These are phyloP conservation scores for Podaxis sp. DNA, from an alignment of 768 basidiomycete species.

Conservation along the genomic window DNA sequence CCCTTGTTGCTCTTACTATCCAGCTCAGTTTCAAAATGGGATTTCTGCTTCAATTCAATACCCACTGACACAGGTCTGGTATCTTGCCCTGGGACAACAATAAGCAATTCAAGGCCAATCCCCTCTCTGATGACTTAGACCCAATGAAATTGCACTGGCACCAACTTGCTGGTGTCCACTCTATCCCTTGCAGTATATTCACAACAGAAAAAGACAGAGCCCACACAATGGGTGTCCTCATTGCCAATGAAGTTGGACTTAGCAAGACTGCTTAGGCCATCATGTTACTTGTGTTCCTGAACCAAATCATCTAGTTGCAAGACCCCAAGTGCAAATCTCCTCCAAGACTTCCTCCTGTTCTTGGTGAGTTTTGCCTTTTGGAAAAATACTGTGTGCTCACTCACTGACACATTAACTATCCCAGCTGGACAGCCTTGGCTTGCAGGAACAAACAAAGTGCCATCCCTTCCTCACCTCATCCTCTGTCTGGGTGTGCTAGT, in stretches of 20 bases:
- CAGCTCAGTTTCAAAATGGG: not conserved
- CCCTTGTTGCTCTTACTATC: not conserved
- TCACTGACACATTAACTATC: not conserved
- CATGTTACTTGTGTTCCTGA: not conserved
- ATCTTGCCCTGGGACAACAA: no score
- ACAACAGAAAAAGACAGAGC: not conserved
- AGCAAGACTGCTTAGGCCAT: not conserved
- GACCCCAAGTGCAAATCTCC: not conserved
- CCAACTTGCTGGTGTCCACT: not conserved
- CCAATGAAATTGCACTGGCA: constrained; percentile 8
- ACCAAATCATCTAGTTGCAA: not conserved
- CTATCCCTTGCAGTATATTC: not conserved
- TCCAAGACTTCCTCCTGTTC: not conserved
- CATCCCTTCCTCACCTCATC: not conserved
- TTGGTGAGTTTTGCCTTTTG: not conserved
- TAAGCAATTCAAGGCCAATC: no score
- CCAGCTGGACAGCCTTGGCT: not conserved
- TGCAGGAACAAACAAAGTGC: not conserved
- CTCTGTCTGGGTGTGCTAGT: not conserved
- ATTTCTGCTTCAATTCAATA: not conserved
- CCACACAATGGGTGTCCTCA: not conserved
- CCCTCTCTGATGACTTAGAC: no score
- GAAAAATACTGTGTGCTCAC: not conserved
- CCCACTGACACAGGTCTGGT: not conserved
- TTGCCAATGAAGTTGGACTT: not conserved